Evolutionary conservation across 305 asterid species (phyloP).

Genomic region (Fraxinus nigra): DNA sequence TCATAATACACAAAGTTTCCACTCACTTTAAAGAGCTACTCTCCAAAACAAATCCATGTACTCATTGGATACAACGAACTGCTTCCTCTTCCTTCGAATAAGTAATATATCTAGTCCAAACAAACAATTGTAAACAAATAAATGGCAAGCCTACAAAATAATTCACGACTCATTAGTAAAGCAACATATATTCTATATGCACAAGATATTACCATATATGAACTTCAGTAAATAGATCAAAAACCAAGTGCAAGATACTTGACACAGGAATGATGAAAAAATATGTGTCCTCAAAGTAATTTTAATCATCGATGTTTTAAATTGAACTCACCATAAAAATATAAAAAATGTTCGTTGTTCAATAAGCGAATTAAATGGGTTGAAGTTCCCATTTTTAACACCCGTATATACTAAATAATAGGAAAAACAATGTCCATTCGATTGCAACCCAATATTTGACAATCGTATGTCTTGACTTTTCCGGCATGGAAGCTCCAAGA

Average conservation of each 20-base stretch:
- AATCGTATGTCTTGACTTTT: not conserved
- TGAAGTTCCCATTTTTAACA: not conserved
- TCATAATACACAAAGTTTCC: slow-evolving; percentile 13
- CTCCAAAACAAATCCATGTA: slow-evolving; percentile 83
- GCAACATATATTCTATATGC: slow-evolving; percentile 9
- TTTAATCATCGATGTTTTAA: not conserved
- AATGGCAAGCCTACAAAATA: slow-evolving; percentile 13
- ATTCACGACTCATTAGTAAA: not conserved
- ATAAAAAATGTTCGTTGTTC: not conserved
- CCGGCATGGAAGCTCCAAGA: not conserved
- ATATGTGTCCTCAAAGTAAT: not conserved
- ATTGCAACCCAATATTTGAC: not conserved
- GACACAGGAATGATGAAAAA: not conserved
- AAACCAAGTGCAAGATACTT: not conserved
- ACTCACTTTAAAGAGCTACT: slow-evolving; percentile 76
- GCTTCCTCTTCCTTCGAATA: slow-evolving; percentile 94
- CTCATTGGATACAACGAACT: slow-evolving; percentile 86
- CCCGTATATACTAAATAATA: not conserved
- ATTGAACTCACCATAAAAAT: not conserved
- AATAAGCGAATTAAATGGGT: not conserved
- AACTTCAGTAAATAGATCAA: not conserved
- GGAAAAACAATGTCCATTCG: not conserved
- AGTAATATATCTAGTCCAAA: slow-evolving; percentile 71
- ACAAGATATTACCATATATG: not conserved
- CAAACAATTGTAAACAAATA: slow-evolving; percentile 6